Base-by-base conservation (phyloP, 108 stramenopile genomes). In the Nannochloropsis oceanica region DNA sequence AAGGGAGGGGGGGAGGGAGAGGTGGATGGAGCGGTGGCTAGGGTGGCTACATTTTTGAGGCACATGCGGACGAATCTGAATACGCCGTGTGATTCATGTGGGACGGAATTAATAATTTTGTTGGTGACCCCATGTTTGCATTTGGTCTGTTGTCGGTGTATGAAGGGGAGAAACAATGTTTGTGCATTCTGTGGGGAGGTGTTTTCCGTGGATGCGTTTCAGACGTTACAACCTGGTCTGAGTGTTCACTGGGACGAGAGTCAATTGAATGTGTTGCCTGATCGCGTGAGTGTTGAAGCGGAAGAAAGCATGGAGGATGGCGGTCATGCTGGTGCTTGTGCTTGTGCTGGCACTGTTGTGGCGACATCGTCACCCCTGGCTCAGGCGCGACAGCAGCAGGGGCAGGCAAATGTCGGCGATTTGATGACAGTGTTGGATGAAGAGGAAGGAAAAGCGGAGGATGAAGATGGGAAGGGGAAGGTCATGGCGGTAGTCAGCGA, bases 71-170 rank as follows among this genome's bases (percentile, higher is more conserved):
- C 42, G 83, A 42, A 34, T 42, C 34, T 43, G 42, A 42, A 34
- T 42, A 34, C 82, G 12, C 24, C 13, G 20, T 82, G 8, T 25
- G 83, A 87, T 83, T 83, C 83, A 25, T 87, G 87, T 80, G 87
- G 87, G 34, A 80, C 80, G 25, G 43, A 46, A 0, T 80, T 87
- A 34, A 83, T 84, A 80, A 83, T 87, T 14, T 83, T 87, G 44
- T 80, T 84, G 44, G 44, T 87, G 3, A 87, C 87, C 7, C 87
- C 87, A 1, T 87, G 87, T 73, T 79, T 83, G n/a, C 87, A 87
- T 42, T 79, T 87, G 87, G 83, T 87, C 11, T 87, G 86, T 44
- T 82, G 82, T 13, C 82, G 83, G 34, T 87, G 86, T 43, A 82
- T 87, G 83, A 82, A 83, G 43, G 80, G 73, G 25, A 82, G 44